These are phyloP conservation scores for Polychaeton citri DNA, from an alignment of 2,329 filamentous ascomycete species.

Conservation along the genomic window DNA sequence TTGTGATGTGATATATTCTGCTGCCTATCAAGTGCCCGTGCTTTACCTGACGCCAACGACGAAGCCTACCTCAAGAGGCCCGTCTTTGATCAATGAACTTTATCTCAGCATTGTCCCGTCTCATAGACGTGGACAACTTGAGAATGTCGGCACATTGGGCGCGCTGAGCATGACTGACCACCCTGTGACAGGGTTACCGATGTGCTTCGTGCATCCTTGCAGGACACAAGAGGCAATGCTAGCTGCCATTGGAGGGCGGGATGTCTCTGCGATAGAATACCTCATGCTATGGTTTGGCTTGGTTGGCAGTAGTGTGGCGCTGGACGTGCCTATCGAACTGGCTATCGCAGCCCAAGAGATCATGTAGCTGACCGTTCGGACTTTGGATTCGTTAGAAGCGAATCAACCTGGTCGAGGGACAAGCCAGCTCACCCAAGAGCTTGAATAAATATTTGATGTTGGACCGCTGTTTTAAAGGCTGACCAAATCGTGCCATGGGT, in stretches of 20 bases:
- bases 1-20: constrained; percentile 31
- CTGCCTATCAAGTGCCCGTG: constrained; percentile 31
- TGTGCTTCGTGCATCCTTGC: constrained; percentile 90
- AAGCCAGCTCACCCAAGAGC: no score
- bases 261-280: constrained; percentile 48
- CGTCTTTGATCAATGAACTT: constrained; percentile 17
- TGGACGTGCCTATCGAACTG: constrained; percentile 41
- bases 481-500: no score
- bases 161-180: constrained; percentile 45
- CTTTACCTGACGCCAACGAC: constrained; percentile 26
- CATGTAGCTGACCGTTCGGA: no score
- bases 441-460: no score
- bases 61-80: constrained; percentile 1
- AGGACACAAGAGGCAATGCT: constrained; percentile 71
- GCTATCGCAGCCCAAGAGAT: no score
- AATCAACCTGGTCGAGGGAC: no score
- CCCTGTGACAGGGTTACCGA: constrained; percentile 62
- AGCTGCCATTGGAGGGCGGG: constrained; percentile 26
- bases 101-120: constrained; percentile 24
- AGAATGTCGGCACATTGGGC: constrained; percentile 15
- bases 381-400: no score
- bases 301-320: constrained; percentile 64
- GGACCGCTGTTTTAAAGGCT: no score
- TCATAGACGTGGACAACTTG: constrained; percentile 19
- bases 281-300: constrained; percentile 82